Evolutionary conservation across 1,284 basidiomycete species (phyloP).

Genomic region (Apiotrichum sp.): DNA sequence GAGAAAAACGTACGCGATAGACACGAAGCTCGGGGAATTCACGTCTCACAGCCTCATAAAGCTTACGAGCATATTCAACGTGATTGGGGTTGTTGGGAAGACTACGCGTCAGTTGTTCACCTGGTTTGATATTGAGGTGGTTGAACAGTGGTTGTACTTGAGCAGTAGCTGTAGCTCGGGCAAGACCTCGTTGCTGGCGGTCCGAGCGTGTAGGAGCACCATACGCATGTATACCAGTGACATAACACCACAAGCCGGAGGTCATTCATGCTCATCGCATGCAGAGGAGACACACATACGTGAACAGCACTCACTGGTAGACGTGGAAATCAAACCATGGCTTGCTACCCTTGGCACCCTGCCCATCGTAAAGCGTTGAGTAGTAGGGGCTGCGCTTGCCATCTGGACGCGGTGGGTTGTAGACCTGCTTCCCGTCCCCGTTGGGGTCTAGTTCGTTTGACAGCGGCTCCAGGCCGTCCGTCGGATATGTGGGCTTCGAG

Average conservation of each 20-base stretch:
- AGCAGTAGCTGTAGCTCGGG: too few relatives aligned
- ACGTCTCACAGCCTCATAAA: constrained; percentile 19
- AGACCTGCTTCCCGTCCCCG: constrained; percentile 58
- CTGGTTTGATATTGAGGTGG: too few relatives aligned
- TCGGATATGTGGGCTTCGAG: constrained; percentile 2
- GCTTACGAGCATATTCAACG: constrained; percentile 14
- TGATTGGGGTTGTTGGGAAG: constrained; percentile 18
- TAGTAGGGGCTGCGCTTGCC: constrained; percentile 16
- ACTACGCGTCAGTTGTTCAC: neutral
- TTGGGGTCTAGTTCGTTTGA: constrained; percentile 49
- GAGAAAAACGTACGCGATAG: constrained; percentile 14
- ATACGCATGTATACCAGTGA: too few relatives aligned
- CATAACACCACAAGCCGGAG: too few relatives aligned
- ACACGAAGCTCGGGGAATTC: constrained; percentile 21
- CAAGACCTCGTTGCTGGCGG: too few relatives aligned
- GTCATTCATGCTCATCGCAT: too few relatives aligned
- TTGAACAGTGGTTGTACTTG: too few relatives aligned
- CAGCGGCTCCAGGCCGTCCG: constrained; percentile 31
- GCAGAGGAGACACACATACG: too few relatives aligned
- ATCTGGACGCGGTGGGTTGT: constrained; percentile 18
- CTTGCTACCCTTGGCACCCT: constrained; percentile 1
- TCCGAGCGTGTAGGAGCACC: too few relatives aligned
- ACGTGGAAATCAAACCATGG: constrained; percentile 22
- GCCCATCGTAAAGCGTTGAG: constrained; percentile 12
- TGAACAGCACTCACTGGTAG: constrained; percentile 12